Percentiles rank a stretch among this genome's conserved stretches.
These are phyloP conservation scores for Aegilops tauschii DNA, from an alignment of 176 grass and related monocot species.

Conservation along the genomic window DNA sequence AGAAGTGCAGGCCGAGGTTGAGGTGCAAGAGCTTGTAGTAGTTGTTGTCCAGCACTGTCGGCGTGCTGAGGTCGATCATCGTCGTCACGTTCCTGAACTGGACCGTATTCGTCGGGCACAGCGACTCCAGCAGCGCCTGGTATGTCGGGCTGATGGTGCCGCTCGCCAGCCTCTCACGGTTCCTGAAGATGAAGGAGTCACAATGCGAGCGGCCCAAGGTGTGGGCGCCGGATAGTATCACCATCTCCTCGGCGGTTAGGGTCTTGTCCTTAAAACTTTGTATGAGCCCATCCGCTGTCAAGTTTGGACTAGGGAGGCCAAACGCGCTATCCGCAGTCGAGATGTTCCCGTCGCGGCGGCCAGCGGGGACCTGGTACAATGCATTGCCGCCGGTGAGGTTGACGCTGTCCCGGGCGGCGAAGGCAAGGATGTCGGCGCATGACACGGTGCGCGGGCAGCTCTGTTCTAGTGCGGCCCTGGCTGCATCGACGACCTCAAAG, in stretches of 20 bases:
- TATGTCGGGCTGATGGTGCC: slow-evolving; percentile 50
- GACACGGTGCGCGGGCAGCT: slow-evolving; percentile 45
- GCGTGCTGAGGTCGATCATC: slow-evolving; percentile 51
- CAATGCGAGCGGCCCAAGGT: slow-evolving; percentile 71
- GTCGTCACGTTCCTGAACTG: slow-evolving; percentile 19
- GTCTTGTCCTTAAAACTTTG: neutral
- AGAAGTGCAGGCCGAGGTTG: slow-evolving; percentile 48
- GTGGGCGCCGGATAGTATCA: slow-evolving; percentile 65
- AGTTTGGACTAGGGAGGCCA: slow-evolving; percentile 38
- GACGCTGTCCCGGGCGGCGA: slow-evolving; percentile 53
- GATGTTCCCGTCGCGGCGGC: slow-evolving; percentile 54
- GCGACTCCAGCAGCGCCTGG: slow-evolving; percentile 44
- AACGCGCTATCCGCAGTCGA: neutral
- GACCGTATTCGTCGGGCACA: slow-evolving; percentile 34
- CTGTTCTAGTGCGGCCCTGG: slow-evolving; percentile 34
- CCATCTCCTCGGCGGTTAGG: slow-evolving; percentile 58
- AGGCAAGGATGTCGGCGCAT: slow-evolving; percentile 62
- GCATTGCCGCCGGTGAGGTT: slow-evolving; percentile 50
- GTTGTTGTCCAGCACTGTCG: slow-evolving; percentile 57
- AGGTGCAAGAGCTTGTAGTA: slow-evolving; percentile 61
- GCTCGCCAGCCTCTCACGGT: slow-evolving; percentile 31
- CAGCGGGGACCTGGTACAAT: slow-evolving; percentile 52
- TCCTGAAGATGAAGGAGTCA: slow-evolving; percentile 38
- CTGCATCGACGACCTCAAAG: slow-evolving; percentile 44
- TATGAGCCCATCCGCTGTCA: neutral